A percentile compares a stretch with the other conserved stretches of the same genome.
phyloP scores from a whole-genome alignment of 2,329 filamentous ascomycete genomes.

The Tricladium varicosporioides region DNA sequence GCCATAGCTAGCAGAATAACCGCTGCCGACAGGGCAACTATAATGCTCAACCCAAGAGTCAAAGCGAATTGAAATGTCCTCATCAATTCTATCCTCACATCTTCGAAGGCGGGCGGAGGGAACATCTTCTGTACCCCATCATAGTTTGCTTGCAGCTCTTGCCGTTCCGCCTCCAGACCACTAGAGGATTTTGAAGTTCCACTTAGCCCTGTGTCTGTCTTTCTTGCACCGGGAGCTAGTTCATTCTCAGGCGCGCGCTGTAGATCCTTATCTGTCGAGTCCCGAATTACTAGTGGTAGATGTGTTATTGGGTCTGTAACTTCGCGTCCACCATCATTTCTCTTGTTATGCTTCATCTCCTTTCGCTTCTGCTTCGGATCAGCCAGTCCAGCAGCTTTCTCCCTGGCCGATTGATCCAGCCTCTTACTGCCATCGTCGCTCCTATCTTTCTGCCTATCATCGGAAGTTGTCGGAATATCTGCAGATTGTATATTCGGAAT shows the following conservation, averaged over 20 bases:
- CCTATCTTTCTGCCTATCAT: neutral
- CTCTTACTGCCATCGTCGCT: constrained; percentile 4
- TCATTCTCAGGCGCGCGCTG: constrained; percentile 38
- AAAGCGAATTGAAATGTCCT: constrained; percentile 42
- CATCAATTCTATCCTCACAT: constrained; percentile 42
- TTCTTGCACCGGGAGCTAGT: constrained; percentile 11
- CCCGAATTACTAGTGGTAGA: constrained; percentile 53
- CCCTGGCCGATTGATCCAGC: constrained; percentile 19
- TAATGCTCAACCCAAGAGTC: constrained; percentile 23
- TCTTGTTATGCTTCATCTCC: constrained; percentile 26
- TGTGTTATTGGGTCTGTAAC: constrained; percentile 61
- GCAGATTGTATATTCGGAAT: constrained; percentile 14
- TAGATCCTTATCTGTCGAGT: constrained; percentile 51
- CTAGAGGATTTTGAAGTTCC: constrained; percentile 42
- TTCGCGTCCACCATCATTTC: constrained; percentile 37
- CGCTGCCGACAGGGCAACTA: constrained; percentile 18
- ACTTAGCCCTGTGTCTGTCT: constrained; percentile 39
- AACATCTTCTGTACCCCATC: constrained; percentile 49
- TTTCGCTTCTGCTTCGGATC: constrained; percentile 29
- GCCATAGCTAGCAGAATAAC: constrained; percentile 17
- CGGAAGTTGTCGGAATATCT: neutral
- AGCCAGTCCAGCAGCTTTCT: constrained; percentile 19
- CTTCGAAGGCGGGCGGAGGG: constrained; percentile 50
- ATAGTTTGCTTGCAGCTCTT: constrained; percentile 41
- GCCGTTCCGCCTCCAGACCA: constrained; percentile 42